These are phyloP conservation scores for Candida gigantensis DNA, from an alignment of 1,139 yeast genomes.

Conservation along the genomic window DNA sequence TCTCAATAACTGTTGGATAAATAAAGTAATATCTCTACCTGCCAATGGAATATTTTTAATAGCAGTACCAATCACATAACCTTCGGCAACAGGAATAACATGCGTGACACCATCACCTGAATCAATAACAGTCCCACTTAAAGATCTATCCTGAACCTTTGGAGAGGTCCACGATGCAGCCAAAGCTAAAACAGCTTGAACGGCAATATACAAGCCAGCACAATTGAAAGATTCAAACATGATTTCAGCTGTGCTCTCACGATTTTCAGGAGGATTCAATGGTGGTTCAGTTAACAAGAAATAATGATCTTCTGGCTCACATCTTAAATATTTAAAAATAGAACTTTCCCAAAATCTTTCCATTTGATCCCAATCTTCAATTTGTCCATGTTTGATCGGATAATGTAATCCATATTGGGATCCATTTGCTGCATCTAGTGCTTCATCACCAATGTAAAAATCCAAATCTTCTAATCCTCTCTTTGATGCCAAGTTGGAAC, in stretches of 20 bases:
- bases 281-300: conserved; percentile 97
- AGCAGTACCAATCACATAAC: conserved; percentile 96
- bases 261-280: conserved; percentile 95
- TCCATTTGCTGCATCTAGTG: conserved; percentile 83
- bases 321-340: conserved; percentile 90
- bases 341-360: conserved; percentile 98
- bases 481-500: conserved; percentile 58
- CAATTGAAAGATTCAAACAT: conserved; percentile 99
- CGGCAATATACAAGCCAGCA: conserved; percentile 97
- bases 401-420: conserved; percentile 86
- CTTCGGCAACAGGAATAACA: conserved; percentile 99
- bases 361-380: conserved; percentile 99
- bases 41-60: conserved; percentile 97
- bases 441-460: conserved; percentile 95
- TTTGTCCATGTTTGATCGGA: conserved; percentile 96
- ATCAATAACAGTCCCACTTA: conserved; percentile 97
- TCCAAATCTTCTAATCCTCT: conserved; percentile 95
- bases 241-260: conserved; percentile 97
- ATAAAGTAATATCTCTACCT: conserved; percentile 94
- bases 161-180: conserved; percentile 99
- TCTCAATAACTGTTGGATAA: conserved; percentile 89
- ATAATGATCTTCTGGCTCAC: conserved; percentile 98
- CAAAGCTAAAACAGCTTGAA: conserved; percentile 95
- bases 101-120: conserved; percentile 98
- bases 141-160: conserved; percentile 89